phyloP scores from a whole-genome alignment of 2,329 filamentous ascomycete species.

The Dothideomycetes sp. region DNA sequence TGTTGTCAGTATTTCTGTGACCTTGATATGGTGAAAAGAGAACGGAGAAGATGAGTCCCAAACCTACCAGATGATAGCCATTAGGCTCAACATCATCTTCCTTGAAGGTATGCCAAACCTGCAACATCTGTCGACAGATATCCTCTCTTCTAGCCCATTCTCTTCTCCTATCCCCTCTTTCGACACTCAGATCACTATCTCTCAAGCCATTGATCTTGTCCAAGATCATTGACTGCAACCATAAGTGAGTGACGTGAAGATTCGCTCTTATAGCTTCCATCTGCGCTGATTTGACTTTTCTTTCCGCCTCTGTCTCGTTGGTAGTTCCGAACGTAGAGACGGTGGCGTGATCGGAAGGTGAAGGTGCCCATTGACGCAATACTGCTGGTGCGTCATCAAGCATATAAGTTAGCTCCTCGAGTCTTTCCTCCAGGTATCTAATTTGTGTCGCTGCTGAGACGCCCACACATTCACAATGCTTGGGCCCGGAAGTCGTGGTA shows the following conservation, averaged over 20 bases:
- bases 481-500: background rate
- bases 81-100: background rate
- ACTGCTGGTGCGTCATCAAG: background rate
- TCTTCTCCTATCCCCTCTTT: background rate
- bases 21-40: background rate
- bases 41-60: background rate
- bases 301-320: no score
- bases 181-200: background rate
- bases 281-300: no score
- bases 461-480: background rate
- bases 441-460: background rate
- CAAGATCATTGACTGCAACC: conserved; percentile 1
- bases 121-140: background rate
- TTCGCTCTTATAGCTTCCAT: conserved; percentile 1
- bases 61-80: conserved; percentile 3
- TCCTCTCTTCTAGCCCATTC: background rate
- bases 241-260: conserved; percentile 1
- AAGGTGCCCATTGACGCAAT: conserved; percentile 1
- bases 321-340: background rate
- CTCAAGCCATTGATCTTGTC: background rate
- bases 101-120: conserved; percentile 1
- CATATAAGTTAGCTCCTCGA: background rate
- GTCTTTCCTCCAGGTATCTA: background rate
- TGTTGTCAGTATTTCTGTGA: background rate
- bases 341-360: background rate